Evolutionary conservation across 108 stramenopile species (phyloP).

Genomic region (Fistulifera pelliculosa): DNA sequence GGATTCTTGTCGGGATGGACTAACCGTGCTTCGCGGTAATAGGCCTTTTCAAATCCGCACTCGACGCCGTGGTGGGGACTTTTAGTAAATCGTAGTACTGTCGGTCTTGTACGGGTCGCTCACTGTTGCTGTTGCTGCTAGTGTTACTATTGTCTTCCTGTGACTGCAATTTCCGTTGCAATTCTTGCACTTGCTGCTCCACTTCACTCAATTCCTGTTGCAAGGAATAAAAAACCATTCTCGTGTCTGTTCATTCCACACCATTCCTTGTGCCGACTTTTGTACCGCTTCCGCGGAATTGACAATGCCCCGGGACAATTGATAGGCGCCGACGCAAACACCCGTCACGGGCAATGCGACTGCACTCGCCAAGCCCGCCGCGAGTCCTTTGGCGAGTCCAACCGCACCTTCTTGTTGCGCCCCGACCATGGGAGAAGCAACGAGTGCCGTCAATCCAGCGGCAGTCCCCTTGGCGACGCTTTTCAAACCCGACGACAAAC

Average conservation of each 20-base stretch:
- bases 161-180: background rate
- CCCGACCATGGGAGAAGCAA: slow-evolving; percentile 79
- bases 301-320: slow-evolving; percentile 65
- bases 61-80: slow-evolving; percentile 68
- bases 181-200: slow-evolving; percentile 3
- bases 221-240: slow-evolving; percentile 39
- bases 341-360: slow-evolving; percentile 81
- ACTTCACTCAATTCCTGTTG: slow-evolving; percentile 31
- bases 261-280: slow-evolving; percentile 58
- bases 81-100: slow-evolving; percentile 79
- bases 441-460: slow-evolving; percentile 65
- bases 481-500: slow-evolving; percentile 67
- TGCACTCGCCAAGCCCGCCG: slow-evolving; percentile 70
- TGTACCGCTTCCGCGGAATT: slow-evolving; percentile 68
- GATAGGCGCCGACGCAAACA: slow-evolving; percentile 75
- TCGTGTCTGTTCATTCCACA: slow-evolving; percentile 72
- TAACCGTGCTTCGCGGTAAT: slow-evolving; percentile 77
- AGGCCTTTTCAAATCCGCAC: slow-evolving; percentile 87
- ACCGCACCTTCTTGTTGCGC: slow-evolving; percentile 68
- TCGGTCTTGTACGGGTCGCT: slow-evolving; percentile 65
- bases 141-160: slow-evolving; percentile 35
- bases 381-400: slow-evolving; percentile 73
- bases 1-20: slow-evolving; percentile 82
- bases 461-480: slow-evolving; percentile 68
- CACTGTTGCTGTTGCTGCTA: slow-evolving; percentile 44